These are phyloP conservation scores for Aspergillus uvarum DNA, from an alignment of 2,329 filamentous ascomycete genomes.

Conservation along the genomic window DNA sequence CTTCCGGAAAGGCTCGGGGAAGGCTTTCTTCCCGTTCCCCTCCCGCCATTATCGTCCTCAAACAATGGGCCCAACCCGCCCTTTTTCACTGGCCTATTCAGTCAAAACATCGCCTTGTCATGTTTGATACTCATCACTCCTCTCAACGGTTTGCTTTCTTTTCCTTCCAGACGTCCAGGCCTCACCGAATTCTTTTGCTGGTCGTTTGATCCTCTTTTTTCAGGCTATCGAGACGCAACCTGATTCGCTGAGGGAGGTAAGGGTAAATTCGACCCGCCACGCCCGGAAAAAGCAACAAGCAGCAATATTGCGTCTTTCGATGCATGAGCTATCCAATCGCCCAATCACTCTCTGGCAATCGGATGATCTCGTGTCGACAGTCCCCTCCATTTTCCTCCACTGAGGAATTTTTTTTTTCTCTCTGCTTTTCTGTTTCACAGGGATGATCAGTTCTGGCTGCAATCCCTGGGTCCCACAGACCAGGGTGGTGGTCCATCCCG, in stretches of 20 bases:
- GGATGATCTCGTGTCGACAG: neutral
- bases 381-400: neutral
- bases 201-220: neutral
- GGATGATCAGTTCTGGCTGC: neutral
- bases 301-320: neutral
- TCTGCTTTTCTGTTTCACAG: no score
- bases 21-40: no score
- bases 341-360: neutral
- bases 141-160: neutral
- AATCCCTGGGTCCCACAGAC: no score
- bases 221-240: neutral
- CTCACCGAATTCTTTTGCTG: neutral
- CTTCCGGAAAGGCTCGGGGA: no score
- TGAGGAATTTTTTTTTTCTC: no score
- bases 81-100: no score
- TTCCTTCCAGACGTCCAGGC: neutral
- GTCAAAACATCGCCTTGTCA: neutral
- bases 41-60: no score
- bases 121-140: neutral
- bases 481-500: neutral
- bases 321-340: neutral
- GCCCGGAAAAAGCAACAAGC: neutral
- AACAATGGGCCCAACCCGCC: no score
- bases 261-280: neutral
- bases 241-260: no score